These are phyloP conservation scores for Kluyveromyces lactis DNA, from an alignment of 805 yeast species.

Conservation along the genomic window DNA sequence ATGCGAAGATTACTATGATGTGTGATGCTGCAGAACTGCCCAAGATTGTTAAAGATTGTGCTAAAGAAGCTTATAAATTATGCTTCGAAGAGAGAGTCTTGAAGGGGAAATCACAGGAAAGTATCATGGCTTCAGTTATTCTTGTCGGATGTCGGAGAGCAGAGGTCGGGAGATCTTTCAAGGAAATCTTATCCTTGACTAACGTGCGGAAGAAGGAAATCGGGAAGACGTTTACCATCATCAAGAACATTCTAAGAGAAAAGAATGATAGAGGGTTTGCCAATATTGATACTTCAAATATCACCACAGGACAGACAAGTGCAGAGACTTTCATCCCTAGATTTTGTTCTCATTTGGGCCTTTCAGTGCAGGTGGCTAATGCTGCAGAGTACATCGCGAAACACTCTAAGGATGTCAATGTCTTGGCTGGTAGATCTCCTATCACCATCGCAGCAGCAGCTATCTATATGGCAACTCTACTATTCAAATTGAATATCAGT, in stretches of 20 bases:
- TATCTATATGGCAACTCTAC: constrained; percentile 84
- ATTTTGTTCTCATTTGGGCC: constrained; percentile 91
- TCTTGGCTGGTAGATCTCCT: constrained; percentile 93
- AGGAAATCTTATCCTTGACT: constrained; percentile 92
- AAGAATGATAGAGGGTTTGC: constrained; percentile 32
- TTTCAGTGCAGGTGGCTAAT: constrained; percentile 73
- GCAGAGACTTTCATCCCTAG: constrained; percentile 94
- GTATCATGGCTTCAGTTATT: constrained; percentile 94
- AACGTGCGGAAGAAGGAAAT: constrained; percentile 91
- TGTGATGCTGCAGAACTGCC: constrained; percentile 96
- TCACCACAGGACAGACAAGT: constrained; percentile 71
- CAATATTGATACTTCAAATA: constrained; percentile 36
- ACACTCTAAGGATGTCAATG: constrained; percentile 83
- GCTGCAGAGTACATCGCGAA: constrained; percentile 92
- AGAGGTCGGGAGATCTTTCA: constrained; percentile 86
- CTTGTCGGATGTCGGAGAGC: constrained; percentile 92
- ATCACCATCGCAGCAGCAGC: constrained; percentile 97
- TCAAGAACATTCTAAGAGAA: constrained; percentile 56
- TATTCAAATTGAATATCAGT: constrained; percentile 70
- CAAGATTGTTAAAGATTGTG: constrained; percentile 92
- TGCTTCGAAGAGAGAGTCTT: constrained; percentile 81
- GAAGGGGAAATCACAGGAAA: constrained; percentile 86
- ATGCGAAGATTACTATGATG: constrained; percentile 85
- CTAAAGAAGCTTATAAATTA: constrained; percentile 89
- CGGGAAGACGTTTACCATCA: constrained; percentile 81